phyloP scores from a whole-genome alignment of 208 protist species.

The Wallacemonas rigidus region DNA sequence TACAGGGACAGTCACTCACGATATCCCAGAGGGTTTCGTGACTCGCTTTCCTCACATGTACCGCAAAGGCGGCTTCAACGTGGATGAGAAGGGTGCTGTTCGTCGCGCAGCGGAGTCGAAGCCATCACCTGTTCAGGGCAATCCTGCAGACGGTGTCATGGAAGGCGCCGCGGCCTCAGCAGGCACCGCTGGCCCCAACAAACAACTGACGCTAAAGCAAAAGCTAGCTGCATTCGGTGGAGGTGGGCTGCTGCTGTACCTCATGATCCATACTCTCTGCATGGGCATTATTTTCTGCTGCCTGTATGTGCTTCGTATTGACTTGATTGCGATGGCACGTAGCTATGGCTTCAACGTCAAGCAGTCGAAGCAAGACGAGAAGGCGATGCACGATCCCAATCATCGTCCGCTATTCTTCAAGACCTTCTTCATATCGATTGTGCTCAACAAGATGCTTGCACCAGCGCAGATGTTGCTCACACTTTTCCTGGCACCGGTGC shows the following conservation, averaged over 20 bases:
- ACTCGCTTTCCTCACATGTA: conserved; percentile 76
- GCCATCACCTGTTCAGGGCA: conserved; percentile 1
- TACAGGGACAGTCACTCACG: conserved; percentile 58
- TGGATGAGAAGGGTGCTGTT: conserved; percentile 57
- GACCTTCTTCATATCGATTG: conserved; percentile 60
- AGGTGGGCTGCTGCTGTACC: conserved; percentile 78
- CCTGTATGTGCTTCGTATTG: conserved; percentile 74
- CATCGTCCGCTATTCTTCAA: conserved; percentile 61
- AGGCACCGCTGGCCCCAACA: conserved; percentile 7
- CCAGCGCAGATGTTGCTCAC: conserved; percentile 71
- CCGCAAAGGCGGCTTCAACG: conserved; percentile 35
- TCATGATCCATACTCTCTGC: conserved; percentile 73
- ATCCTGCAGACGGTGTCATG: conserved; percentile 7
- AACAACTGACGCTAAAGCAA: conserved; percentile 50
- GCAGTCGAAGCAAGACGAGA: conserved; percentile 27
- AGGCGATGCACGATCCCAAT: conserved; percentile 20
- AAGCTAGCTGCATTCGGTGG: conserved; percentile 73
- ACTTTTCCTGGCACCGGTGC: conserved; percentile 57
- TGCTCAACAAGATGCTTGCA: conserved; percentile 85
- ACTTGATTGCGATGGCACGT: conserved; percentile 60
- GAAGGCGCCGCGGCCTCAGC: background rate
- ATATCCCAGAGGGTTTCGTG: conserved; percentile 77
- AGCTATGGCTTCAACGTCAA: conserved; percentile 74
- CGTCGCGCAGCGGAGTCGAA: conserved; percentile 18
- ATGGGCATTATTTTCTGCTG: conserved; percentile 62